These are phyloP conservation scores for Globisporangium perplexum DNA, from an alignment of 352 stramenopile species.

Conservation along the genomic window DNA sequence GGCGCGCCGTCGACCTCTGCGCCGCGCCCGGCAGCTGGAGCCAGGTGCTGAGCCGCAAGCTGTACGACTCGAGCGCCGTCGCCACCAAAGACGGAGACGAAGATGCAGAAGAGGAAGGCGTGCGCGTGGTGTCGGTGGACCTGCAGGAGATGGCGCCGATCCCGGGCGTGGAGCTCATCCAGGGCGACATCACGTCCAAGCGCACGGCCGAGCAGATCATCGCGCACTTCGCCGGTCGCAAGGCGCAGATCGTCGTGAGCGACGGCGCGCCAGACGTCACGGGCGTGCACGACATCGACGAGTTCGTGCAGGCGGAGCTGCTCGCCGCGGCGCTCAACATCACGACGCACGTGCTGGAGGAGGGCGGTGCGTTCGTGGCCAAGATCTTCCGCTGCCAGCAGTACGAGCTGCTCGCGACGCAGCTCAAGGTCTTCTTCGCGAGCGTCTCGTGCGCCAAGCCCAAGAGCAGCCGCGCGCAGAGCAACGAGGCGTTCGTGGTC, in stretches of 20 bases:
- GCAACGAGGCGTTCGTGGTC: constrained; percentile 96
- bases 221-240: constrained; percentile 87
- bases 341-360: constrained; percentile 92
- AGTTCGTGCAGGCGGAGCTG: constrained; percentile 97
- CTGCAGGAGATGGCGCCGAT: constrained; percentile 99
- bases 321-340: constrained; percentile 97
- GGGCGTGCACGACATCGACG: constrained; percentile 98
- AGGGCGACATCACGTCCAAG: constrained; percentile 96
- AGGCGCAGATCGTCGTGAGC: constrained; percentile 97
- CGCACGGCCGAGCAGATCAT: constrained; percentile 96
- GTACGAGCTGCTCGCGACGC: constrained; percentile 94
- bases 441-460: constrained; percentile 96
- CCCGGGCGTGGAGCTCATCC: constrained; percentile 91
- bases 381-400: constrained; percentile 99
- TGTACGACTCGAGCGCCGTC: constrained; percentile 55
- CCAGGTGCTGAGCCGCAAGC: constrained; percentile 93
- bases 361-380: constrained; percentile 96
- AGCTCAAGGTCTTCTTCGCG: constrained; percentile 95
- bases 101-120: constrained; percentile 22
- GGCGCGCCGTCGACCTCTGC: constrained; percentile 96
- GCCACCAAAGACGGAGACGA: constrained; percentile 16
- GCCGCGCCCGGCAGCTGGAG: constrained; percentile 98
- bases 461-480: constrained; percentile 93
- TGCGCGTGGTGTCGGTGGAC: constrained; percentile 96
- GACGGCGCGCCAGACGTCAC: constrained; percentile 99